A percentile compares a stretch with the other conserved stretches of the same genome.
Evolutionary conservation across 2,329 filamentous ascomycete species (phyloP).

Genomic region (Colletotrichum horii): DNA sequence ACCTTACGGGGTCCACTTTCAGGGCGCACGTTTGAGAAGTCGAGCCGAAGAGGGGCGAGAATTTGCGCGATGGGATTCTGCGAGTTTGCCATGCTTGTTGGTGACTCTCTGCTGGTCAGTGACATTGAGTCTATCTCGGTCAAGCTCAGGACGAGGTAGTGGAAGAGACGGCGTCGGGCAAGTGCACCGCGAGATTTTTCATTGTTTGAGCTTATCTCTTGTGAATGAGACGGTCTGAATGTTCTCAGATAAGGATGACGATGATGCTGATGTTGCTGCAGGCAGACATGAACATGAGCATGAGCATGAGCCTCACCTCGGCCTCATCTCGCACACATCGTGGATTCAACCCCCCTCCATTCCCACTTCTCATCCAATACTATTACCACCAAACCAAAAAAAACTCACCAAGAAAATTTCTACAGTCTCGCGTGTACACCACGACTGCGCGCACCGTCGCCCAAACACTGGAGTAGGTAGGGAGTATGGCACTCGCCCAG

Average conservation of each 20-base stretch:
- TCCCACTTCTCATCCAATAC: slow-evolving; percentile 8
- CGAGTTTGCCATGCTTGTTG: neutral
- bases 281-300: neutral
- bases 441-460: neutral
- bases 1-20: neutral
- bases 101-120: neutral
- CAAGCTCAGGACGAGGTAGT: neutral
- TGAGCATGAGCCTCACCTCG: neutral
- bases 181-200: neutral
- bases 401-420: neutral
- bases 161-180: neutral
- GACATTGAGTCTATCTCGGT: neutral
- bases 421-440: neutral
- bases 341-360: neutral
- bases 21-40: neutral
- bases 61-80: neutral
- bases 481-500: neutral
- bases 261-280: neutral
- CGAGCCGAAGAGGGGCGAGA: neutral
- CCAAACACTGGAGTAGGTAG: neutral
- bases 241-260: neutral
- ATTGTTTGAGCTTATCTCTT: neutral
- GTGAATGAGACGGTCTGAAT: neutral
- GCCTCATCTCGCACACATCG: neutral
- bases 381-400: neutral